Evolutionary conservation across 2,329 filamentous ascomycete genomes (phyloP).

Genomic region (Pseudogymnoascus sp.): DNA sequence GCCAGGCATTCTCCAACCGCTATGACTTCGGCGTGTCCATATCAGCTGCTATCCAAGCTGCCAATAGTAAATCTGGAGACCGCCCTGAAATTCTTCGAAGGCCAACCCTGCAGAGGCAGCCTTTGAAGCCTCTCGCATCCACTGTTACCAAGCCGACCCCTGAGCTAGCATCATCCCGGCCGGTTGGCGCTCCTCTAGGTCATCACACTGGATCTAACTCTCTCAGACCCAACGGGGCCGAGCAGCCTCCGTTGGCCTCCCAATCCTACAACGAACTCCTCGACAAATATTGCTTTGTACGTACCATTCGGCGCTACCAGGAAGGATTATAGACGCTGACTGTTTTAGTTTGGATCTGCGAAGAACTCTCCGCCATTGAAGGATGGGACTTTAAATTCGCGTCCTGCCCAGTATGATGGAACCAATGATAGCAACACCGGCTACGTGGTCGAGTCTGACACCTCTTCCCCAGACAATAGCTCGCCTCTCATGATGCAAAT

Average conservation of each 20-base stretch:
- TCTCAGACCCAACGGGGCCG: slow-evolving; percentile 32
- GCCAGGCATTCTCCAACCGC: slow-evolving; percentile 78
- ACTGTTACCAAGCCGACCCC: slow-evolving; percentile 8
- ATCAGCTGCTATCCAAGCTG: slow-evolving; percentile 69
- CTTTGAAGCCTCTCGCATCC: slow-evolving; percentile 16
- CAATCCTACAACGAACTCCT: slow-evolving; percentile 93
- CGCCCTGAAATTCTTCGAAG: slow-evolving; percentile 47
- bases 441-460: slow-evolving; percentile 24
- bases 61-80: slow-evolving; percentile 56
- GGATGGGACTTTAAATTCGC: slow-evolving; percentile 37
- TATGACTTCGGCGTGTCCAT: slow-evolving; percentile 96
- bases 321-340: slow-evolving; percentile 35
- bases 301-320: slow-evolving; percentile 45
- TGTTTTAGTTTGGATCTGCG: slow-evolving; percentile 53
- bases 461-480: slow-evolving; percentile 19
- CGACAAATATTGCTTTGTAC: slow-evolving; percentile 99
- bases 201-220: neutral
- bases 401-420: slow-evolving; percentile 38
- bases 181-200: neutral
- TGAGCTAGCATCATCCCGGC: neutral
- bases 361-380: slow-evolving; percentile 44
- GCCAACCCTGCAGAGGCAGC: slow-evolving; percentile 19
- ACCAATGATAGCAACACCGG: slow-evolving; percentile 28
- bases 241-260: slow-evolving; percentile 68
- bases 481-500: slow-evolving; percentile 20